Evolutionary conservation across 306 rosid genomes (phyloP).

Genomic region (Geum urbanum): DNA sequence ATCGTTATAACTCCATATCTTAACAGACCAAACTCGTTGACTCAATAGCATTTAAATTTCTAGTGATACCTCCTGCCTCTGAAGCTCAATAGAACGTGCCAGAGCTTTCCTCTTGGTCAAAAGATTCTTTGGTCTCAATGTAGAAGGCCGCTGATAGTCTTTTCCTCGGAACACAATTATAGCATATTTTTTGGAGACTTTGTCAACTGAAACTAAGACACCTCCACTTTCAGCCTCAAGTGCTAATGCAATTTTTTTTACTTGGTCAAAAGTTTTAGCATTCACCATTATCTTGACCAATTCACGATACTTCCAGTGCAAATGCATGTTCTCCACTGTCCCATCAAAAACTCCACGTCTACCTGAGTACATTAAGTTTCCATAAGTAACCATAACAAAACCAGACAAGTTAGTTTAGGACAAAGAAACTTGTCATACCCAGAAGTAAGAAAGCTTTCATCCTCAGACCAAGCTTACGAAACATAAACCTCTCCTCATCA

Average conservation of each 20-base stretch:
- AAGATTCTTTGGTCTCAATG: slow-evolving; percentile 88
- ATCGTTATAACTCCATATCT: slow-evolving; percentile 5
- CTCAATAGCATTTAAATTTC: slow-evolving; percentile 8
- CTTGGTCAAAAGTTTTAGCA: slow-evolving; percentile 75
- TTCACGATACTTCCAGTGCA: slow-evolving; percentile 97
- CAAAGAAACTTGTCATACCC: slow-evolving; percentile 49
- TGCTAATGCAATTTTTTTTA: slow-evolving; percentile 74
- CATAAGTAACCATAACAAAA: slow-evolving; percentile 24
- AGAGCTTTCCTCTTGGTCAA: slow-evolving; percentile 94
- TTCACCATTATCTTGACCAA: slow-evolving; percentile 77
- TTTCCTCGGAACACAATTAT: slow-evolving; percentile 78
- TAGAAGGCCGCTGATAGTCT: slow-evolving; percentile 73
- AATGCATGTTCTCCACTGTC: slow-evolving; percentile 95
- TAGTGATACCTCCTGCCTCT: slow-evolving; percentile 71
- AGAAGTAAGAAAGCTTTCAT: slow-evolving; percentile 98
- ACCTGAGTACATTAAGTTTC: slow-evolving; percentile 51
- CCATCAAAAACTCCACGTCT: slow-evolving; percentile 98
- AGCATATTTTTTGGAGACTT: slow-evolving; percentile 76
- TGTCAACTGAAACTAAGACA: slow-evolving; percentile 84
- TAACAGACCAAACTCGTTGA: slow-evolving; percentile 5
- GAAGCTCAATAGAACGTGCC: slow-evolving; percentile 94
- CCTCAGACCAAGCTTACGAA: slow-evolving; percentile 89
- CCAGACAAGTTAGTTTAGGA: neutral
- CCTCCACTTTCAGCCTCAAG: slow-evolving; percentile 99
- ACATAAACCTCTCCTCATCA: slow-evolving; percentile 98